These are phyloP conservation scores for Trypanosoma lewisi DNA, from an alignment of 208 protist genomes.

Conservation along the genomic window DNA sequence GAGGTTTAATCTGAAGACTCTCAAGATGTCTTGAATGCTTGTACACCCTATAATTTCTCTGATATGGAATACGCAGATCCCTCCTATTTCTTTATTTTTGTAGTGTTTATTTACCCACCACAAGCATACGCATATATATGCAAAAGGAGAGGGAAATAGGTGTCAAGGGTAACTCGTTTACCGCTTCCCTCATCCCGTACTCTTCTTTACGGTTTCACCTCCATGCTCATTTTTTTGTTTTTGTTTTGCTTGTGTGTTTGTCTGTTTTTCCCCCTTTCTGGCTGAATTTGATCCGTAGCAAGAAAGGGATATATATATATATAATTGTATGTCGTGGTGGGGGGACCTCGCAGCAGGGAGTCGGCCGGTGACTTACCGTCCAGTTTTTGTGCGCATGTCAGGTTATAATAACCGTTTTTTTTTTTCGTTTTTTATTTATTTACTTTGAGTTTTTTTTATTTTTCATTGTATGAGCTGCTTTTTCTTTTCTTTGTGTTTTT, in stretches of 20 bases:
- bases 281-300: no score
- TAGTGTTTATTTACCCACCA: not conserved
- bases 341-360: no score
- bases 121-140: conserved; percentile 6
- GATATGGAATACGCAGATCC: not conserved
- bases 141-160: not conserved
- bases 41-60: not conserved
- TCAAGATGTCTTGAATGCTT: not conserved
- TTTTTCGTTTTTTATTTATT: conserved; percentile 4
- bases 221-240: conserved; percentile 2
- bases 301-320: no score
- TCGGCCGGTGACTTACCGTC: no score
- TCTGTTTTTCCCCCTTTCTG: no score
- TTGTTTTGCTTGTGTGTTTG: conserved; percentile 5
- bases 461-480: no score
- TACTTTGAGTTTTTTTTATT: not conserved
- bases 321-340: no score
- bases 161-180: not conserved
- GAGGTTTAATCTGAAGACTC: not conserved
- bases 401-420: conserved; percentile 12
- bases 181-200: not conserved
- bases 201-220: not conserved
- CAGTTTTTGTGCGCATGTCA: not conserved
- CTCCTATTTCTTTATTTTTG: not conserved
- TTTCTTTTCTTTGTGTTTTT: not conserved